phyloP scores from a whole-genome alignment of 2,329 filamentous ascomycete species.

The Aspergillus persii region DNA sequence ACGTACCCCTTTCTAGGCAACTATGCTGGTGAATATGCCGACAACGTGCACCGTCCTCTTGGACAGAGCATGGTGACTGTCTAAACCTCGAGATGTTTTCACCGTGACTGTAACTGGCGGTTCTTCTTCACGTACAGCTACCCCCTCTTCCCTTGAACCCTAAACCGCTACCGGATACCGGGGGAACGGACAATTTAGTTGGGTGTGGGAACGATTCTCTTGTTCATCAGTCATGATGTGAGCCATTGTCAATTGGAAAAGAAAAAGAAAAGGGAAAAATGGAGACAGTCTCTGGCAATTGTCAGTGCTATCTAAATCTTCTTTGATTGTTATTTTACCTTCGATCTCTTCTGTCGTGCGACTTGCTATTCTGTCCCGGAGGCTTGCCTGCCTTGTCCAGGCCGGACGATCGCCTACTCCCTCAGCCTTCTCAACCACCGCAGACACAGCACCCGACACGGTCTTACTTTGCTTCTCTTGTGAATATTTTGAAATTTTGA shows the following conservation, averaged over 20 bases:
- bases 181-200: background rate
- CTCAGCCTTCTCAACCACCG: background rate
- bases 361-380: background rate
- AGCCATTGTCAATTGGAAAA: conserved; percentile 1
- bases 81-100: conserved; percentile 14
- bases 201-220: background rate
- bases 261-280: conserved; percentile 1
- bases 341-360: conserved; percentile 1
- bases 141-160: too few species aligned
- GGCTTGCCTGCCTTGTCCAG: background rate
- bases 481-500: conserved; percentile 18
- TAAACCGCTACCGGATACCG: too few species aligned
- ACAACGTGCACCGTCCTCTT: conserved; percentile 50
- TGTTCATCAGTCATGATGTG: conserved; percentile 3
- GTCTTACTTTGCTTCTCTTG: conserved; percentile 16
- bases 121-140: background rate
- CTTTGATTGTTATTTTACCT: conserved; percentile 9
- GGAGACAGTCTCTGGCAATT: conserved; percentile 11
- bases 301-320: conserved; percentile 11
- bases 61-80: conserved; percentile 37
- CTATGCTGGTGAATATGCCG: conserved; percentile 52
- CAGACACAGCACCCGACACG: background rate
- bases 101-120: conserved; percentile 7
- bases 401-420: conserved; percentile 1
- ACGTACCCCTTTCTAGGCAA: conserved; percentile 47